Base-by-base conservation (phyloP, 1,284 basidiomycete genomes). In the Malassezia sp. region DNA sequence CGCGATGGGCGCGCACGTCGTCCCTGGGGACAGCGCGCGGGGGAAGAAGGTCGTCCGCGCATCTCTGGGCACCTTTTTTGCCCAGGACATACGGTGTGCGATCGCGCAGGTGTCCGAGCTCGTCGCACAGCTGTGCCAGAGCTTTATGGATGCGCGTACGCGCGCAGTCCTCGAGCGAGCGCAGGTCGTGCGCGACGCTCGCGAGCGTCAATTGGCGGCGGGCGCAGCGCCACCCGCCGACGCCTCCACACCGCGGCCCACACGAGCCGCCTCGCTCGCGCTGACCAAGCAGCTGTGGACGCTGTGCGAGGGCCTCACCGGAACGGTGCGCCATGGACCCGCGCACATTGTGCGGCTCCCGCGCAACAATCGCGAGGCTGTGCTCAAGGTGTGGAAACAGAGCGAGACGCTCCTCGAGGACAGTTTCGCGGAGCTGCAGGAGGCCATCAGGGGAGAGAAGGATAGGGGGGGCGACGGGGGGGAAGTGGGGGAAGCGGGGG, bases 121-220 rank as follows among this genome's bases (percentile, higher is more conserved):
- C 36, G 51, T 59, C n/a, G 56, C 56, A 12, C 54, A 60, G n/a
- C 49, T 62, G 4, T 52, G 60, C 26, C 60, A 62, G 28, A 60
- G 58, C 17, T 54, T 62, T 5, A 52, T 62, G 49, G 58, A 62
- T 32, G 37, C 47, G 12, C 43, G 55, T 2, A 57, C 60, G 1
- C 56, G 52, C 21, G 42, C 46, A 22, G 60, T 53, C 1, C 53
- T 62, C n/a, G 36, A 54, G 7, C 39, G 49, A 0, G 60, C 58
- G 4, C 54, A 53, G 5, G 34, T 52, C 11, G 51, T 53, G 14
- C 43, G 60, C 10, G 54, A 58, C 33, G 46, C n/a, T n/a, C n/a
- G n/a, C n/a, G n/a, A n/a, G n/a, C n/a, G n/a, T n/a, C n/a, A n/a
- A n/a, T n/a, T n/a, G n/a, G n/a, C n/a, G n/a, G n/a, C n/a, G n/a